Percentiles rank a stretch among this genome's conserved stretches.
Evolutionary conservation across 306 rosid species (phyloP).

Genomic region (Glycyrrhiza uralensis): DNA sequence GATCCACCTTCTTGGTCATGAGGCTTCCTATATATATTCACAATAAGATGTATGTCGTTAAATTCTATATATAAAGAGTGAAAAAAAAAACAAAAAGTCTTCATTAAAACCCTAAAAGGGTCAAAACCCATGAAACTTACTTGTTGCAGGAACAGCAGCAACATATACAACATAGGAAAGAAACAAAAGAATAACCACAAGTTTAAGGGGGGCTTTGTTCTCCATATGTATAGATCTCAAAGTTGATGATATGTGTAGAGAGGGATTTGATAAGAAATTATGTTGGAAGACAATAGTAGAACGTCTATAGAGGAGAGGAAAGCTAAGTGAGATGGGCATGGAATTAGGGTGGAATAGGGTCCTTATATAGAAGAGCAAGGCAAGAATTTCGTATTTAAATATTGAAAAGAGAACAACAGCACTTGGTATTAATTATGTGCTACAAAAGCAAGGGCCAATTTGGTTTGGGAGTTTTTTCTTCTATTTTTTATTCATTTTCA

Average conservation of each 20-base stretch:
- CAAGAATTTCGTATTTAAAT: conserved; percentile 14
- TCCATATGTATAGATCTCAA: conserved; percentile 25
- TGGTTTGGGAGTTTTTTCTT: neutral
- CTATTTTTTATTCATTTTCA: neutral
- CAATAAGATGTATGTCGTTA: neutral
- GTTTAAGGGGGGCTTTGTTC: conserved; percentile 18
- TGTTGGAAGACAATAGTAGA: neutral
- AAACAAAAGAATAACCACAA: conserved; percentile 20
- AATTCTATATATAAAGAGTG: too few species aligned
- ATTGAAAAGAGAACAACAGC: neutral
- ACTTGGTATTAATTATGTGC: neutral
- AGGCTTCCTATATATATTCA: neutral
- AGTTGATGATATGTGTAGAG: neutral
- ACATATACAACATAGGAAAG: conserved; percentile 17
- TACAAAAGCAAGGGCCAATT: neutral
- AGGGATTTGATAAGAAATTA: neutral
- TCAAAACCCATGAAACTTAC: conserved; percentile 22
- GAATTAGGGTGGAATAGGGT: neutral
- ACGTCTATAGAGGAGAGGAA: neutral
- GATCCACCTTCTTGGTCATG: neutral
- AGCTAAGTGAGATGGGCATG: conserved; percentile 16
- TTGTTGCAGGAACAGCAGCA: conserved; percentile 27
- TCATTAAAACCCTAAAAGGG: too few species aligned
- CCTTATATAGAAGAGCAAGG: conserved; percentile 29
- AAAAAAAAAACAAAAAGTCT: too few species aligned